phyloP scores from a whole-genome alignment of 495 filamentous ascomycete species.

The Penicillium paradoxum region DNA sequence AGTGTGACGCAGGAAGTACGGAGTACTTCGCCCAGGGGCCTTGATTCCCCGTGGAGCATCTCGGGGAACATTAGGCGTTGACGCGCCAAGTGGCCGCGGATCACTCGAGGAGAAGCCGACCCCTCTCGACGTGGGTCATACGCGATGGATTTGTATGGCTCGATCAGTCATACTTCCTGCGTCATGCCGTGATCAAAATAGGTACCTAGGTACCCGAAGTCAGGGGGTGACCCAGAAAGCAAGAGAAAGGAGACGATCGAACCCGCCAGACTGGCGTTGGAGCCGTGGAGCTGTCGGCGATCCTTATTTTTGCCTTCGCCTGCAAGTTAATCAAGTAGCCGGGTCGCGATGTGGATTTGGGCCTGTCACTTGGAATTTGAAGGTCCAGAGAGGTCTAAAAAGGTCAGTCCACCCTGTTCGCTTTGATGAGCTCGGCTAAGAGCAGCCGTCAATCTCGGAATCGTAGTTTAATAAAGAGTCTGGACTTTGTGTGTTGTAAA shows the following conservation, averaged over 20 bases:
- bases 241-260: constrained; percentile 20
- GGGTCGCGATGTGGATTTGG: constrained; percentile 5
- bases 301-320: constrained; percentile 16
- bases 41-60: constrained; percentile 11
- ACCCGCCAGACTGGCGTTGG: constrained; percentile 21
- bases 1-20: constrained; percentile 1
- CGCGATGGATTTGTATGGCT: constrained; percentile 11
- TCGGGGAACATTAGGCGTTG: constrained; percentile 16
- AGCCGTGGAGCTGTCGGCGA: constrained; percentile 18
- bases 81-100: constrained; percentile 19
- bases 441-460: neutral
- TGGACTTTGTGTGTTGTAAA: neutral
- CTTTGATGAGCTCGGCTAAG: neutral
- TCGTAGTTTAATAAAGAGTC: neutral
- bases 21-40: neutral
- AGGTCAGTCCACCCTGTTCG: neutral
- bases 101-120: constrained; percentile 11
- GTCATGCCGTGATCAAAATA: constrained; percentile 1
- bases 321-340: constrained; percentile 5
- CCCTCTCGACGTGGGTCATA: constrained; percentile 7
- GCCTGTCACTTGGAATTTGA: constrained; percentile 2
- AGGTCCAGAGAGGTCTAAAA: constrained; percentile 2
- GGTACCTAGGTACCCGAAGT: constrained; percentile 8
- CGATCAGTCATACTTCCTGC: constrained; percentile 12
- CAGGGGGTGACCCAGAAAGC: constrained; percentile 20